Conservation (phyloP, 148 eudicot species). For the Rhododendron williamsianum region DNA sequence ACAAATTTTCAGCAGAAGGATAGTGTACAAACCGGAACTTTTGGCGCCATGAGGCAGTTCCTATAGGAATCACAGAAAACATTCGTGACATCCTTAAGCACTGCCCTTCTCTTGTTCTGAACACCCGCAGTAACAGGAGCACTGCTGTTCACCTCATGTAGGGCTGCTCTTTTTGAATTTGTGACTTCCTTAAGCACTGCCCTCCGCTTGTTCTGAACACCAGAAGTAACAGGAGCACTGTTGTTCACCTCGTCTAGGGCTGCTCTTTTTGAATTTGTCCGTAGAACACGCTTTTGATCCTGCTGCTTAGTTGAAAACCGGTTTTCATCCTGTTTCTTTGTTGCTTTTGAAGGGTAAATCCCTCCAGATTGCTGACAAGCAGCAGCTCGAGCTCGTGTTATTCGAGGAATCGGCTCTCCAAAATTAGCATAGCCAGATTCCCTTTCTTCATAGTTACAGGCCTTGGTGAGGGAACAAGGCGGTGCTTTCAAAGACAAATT, state of each 20-base stretch:
- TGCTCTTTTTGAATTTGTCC: constrained; percentile 38
- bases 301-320: background rate
- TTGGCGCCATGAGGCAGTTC: constrained; percentile 28
- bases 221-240: constrained; percentile 9
- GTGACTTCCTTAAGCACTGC: constrained; percentile 56
- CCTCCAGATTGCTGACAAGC: constrained; percentile 31
- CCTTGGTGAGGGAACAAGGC: constrained; percentile 19
- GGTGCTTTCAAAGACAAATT: constrained; percentile 20
- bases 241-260: constrained; percentile 43
- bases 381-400: constrained; percentile 69
- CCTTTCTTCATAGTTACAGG: constrained; percentile 41
- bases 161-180: constrained; percentile 42
- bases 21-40: constrained; percentile 32
- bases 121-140: constrained; percentile 15
- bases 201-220: constrained; percentile 42
- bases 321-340: constrained; percentile 22
- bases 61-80: constrained; percentile 37
- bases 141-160: constrained; percentile 37
- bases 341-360: background rate
- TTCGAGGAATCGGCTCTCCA: constrained; percentile 40
- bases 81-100: constrained; percentile 60
- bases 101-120: constrained; percentile 50
- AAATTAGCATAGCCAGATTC: constrained; percentile 22
- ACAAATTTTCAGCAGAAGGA: constrained; percentile 4
- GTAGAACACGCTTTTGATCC: constrained; percentile 24